phyloP scores from a whole-genome alignment of 2,329 filamentous ascomycete species.

The Tolypocladium album region DNA sequence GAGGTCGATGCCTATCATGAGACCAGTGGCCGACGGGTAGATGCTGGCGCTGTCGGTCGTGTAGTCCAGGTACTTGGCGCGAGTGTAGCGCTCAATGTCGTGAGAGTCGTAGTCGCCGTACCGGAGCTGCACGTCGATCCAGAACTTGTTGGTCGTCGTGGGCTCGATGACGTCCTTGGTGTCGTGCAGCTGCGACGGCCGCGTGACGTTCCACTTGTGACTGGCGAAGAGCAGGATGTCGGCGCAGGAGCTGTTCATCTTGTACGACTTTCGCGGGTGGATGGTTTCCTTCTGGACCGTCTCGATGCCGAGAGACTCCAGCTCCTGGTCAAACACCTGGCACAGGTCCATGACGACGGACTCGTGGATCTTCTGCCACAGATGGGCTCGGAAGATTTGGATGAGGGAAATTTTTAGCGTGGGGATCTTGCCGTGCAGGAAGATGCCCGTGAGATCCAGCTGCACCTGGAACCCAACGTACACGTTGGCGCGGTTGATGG shows the following conservation, averaged over 20 bases:
- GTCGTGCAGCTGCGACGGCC: conserved; percentile 86
- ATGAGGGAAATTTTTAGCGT: conserved; percentile 97
- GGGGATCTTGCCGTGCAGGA: conserved; percentile 97
- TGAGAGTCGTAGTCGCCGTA: conserved; percentile 99
- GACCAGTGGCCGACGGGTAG: conserved; percentile 89
- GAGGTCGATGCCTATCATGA: conserved; percentile 96
- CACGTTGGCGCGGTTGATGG: conserved; percentile 91
- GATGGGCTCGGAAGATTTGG: conserved; percentile 97
- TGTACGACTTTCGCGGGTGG: conserved; percentile 97
- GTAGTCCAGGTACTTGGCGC: conserved; percentile 97
- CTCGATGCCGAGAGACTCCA: conserved; percentile 92
- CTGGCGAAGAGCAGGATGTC: conserved; percentile 95
- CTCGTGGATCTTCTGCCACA: conserved; percentile 99
- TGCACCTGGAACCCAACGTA: conserved; percentile 99
- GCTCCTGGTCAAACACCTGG: conserved; percentile 94
- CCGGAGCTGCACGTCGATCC: conserved; percentile 91
- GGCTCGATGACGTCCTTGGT: conserved; percentile 92
- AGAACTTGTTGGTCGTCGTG: conserved; percentile 97
- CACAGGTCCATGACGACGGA: conserved; percentile 98
- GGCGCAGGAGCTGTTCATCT: conserved; percentile 99
- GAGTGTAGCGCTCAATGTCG: conserved; percentile 94
- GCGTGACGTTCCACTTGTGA: conserved; percentile 97
- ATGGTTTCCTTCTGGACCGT: conserved; percentile 99
- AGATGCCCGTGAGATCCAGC: conserved; percentile 93
- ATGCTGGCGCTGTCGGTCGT: conserved; percentile 98